Percentiles rank a stretch among this genome's conserved stretches.
Evolutionary conservation across 495 filamentous ascomycete genomes (phyloP).

Genomic region (Letharia lupina): DNA sequence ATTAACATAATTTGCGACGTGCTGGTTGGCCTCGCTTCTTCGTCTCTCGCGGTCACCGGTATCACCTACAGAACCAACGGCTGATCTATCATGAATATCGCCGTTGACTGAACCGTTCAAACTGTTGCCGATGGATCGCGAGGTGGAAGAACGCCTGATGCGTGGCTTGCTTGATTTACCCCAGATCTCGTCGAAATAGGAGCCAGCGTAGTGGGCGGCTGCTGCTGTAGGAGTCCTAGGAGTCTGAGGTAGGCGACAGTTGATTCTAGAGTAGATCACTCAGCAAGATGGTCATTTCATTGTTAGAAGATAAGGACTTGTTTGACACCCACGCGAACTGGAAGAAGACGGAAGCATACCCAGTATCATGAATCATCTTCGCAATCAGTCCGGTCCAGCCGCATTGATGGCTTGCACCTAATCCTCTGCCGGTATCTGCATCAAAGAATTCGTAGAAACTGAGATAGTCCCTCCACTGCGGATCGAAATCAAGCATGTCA

Average conservation of each 20-base stretch:
- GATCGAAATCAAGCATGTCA: conserved; percentile 79
- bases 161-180: conserved; percentile 40
- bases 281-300: conserved; percentile 11
- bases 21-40: conserved; percentile 49
- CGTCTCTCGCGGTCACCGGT: conserved; percentile 32
- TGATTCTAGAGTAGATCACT: conserved; percentile 47
- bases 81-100: conserved; percentile 30
- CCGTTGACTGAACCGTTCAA: conserved; percentile 49
- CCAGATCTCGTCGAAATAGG: conserved; percentile 89
- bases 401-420: conserved; percentile 90
- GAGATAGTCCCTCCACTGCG: conserved; percentile 84
- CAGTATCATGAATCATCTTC: conserved; percentile 94
- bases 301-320: not conserved
- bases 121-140: conserved; percentile 77
- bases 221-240: conserved; percentile 75
- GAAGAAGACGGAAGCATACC: conserved; percentile 44
- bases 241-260: conserved; percentile 86
- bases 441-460: conserved; percentile 99
- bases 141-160: conserved; percentile 74
- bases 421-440: conserved; percentile 77
- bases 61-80: conserved; percentile 25
- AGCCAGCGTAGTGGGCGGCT: conserved; percentile 50
- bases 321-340: conserved; percentile 15
- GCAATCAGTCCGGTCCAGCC: conserved; percentile 97
- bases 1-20: conserved; percentile 62